Evolutionary conservation across 148 eudicot species (phyloP), one percentile per base, ranked within the genome.

Genomic region (Limonium bicolor): DNA sequence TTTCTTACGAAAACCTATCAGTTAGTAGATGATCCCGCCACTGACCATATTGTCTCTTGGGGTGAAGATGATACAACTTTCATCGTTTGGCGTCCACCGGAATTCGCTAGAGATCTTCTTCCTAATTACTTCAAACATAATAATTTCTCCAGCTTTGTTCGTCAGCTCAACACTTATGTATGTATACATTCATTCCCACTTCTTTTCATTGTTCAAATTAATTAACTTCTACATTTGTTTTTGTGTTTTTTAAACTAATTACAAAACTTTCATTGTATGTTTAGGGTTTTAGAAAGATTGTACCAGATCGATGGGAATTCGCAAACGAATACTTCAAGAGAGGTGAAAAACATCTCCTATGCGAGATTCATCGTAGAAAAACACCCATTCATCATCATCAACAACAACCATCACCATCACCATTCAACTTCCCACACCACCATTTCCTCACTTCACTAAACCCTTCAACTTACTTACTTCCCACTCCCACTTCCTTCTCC

Each of bases 251-350:
- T 7, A 20, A 20, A 14, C 5, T 28, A 1, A 34, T 12, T 6
- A 19, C 3, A 3, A 23, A 9, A 18, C 4, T 25, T 2, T 13
- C 14, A 1, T 17, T 27, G 5, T 28, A 3, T 2, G 11, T 16
- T 27, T 68, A 87, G 96, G 96, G 96, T 79, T 87, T 87, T 41
- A 65, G 86, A 30, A 87, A 87, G 72, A 76, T 87, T 11, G 96
- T 87, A 15, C 86, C 94, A 19, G 92, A 76, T 50, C 56, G 56
- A 58, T 65, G 96, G 96, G 96, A 87, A 55, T 87, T 87, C 26
- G 96, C 94, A 1, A 87, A 87, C 21, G 90, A 87, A 38, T 82
- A 41, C 61, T 87, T 87, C 78, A 87, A 74, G 41, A 71, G 65
- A 56, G 96, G 96, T 0, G 86, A 87, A 19, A 87, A 87, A 41